Evolutionary conservation across 2,329 filamentous ascomycete genomes (phyloP).

Genomic region (Chaetothyriales sp.): DNA sequence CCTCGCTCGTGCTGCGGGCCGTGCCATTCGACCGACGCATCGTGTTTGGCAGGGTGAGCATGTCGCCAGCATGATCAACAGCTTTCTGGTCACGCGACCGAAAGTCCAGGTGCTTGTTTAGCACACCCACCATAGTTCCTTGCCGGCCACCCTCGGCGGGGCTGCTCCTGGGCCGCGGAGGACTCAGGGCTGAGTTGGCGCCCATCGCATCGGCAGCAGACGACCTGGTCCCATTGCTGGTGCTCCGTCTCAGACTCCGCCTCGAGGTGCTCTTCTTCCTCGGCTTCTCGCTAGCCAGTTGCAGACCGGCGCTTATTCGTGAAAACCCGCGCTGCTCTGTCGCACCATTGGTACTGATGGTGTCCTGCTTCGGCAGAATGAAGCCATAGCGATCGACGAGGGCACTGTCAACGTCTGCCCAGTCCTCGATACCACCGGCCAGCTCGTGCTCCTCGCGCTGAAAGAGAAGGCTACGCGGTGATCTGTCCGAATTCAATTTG

Average conservation of each 20-base stretch:
- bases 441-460: slow-evolving; percentile 39
- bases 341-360: slow-evolving; percentile 1
- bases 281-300: slow-evolving; percentile 41
- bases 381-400: slow-evolving; percentile 53
- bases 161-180: slow-evolving; percentile 22
- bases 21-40: slow-evolving; percentile 36
- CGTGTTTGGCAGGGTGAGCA: slow-evolving; percentile 40
- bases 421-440: slow-evolving; percentile 50
- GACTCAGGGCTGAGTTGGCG: slow-evolving; percentile 21
- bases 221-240: slow-evolving; percentile 12
- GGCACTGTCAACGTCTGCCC: slow-evolving; percentile 43
- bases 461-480: background rate
- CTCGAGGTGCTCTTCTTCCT: slow-evolving; percentile 38
- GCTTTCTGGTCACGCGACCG: slow-evolving; percentile 30
- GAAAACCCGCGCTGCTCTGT: slow-evolving; percentile 33
- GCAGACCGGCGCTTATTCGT: slow-evolving; percentile 44
- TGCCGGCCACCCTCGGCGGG: slow-evolving; percentile 4
- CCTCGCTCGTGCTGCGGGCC: slow-evolving; percentile 22
- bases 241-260: slow-evolving; percentile 23
- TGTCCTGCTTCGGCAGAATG: slow-evolving; percentile 31
- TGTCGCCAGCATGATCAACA: slow-evolving; percentile 47
- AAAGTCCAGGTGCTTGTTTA: slow-evolving; percentile 34
- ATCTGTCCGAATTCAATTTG: background rate
- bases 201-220: background rate
- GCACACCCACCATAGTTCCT: slow-evolving; percentile 31